Conservation (phyloP, 345 rosid genomes). For the Combretum micranthum region DNA sequence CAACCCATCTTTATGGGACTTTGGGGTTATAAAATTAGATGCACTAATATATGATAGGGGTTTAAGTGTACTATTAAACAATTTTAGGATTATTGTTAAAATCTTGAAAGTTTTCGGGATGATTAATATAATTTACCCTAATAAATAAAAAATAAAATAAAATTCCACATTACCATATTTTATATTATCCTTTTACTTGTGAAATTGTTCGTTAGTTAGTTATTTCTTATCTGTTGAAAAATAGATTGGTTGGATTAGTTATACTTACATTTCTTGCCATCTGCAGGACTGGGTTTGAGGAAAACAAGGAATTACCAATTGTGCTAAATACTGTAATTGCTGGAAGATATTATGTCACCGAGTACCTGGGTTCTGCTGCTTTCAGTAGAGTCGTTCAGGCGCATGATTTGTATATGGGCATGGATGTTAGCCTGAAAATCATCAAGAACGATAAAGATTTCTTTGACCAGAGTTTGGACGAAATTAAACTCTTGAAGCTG, state of each 20-base stretch:
- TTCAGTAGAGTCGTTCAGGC: conserved; percentile 95
- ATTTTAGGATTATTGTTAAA: no score
- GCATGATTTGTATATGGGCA: conserved; percentile 61
- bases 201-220: not conserved
- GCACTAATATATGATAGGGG: no score
- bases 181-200: conserved; percentile 1
- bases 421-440: conserved; percentile 87
- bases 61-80: no score
- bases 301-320: conserved; percentile 70
- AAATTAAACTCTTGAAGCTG: conserved; percentile 84
- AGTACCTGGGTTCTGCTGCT: conserved; percentile 93
- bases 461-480: conserved; percentile 96
- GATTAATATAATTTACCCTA: no score
- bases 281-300: conserved; percentile 96
- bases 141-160: no score
- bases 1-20: no score
- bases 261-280: conserved; percentile 16
- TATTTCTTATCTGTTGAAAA: conserved; percentile 8
- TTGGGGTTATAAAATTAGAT: no score
- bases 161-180: no score
- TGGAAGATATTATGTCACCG: conserved; percentile 82
- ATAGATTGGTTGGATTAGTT: conserved; percentile 6
- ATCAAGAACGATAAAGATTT: conserved; percentile 97
- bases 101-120: no score
- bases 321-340: conserved; percentile 63